A percentile compares a stretch with the other conserved stretches of the same genome.
These are phyloP conservation scores for Diplodia intermedia DNA, from an alignment of 2,329 filamentous ascomycete genomes.

Conservation along the genomic window DNA sequence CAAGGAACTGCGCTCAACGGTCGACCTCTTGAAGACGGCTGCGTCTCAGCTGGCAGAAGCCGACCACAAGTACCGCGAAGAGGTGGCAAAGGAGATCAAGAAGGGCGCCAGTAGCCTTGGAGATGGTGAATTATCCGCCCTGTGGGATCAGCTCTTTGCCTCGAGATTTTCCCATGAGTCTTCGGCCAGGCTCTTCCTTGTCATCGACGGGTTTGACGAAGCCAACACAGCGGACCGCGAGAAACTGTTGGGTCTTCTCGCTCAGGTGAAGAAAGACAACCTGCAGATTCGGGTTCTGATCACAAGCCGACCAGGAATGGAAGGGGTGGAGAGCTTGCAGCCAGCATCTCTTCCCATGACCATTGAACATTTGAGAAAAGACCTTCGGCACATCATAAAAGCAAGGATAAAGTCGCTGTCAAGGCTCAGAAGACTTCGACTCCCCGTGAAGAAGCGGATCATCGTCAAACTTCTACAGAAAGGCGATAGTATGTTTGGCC, in stretches of 20 bases:
- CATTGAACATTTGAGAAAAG: slow-evolving; percentile 41
- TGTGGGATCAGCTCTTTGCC: slow-evolving; percentile 38
- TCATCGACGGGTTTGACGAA: slow-evolving; percentile 48
- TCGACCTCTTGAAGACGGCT: slow-evolving; percentile 40
- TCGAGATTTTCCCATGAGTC: slow-evolving; percentile 36
- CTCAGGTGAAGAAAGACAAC: slow-evolving; percentile 38
- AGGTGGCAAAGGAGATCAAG: slow-evolving; percentile 36
- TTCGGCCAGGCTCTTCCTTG: slow-evolving; percentile 39
- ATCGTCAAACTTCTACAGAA: slow-evolving; percentile 40
- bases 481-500: slow-evolving; percentile 43
- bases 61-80: slow-evolving; percentile 42
- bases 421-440: slow-evolving; percentile 39
- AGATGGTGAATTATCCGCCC: slow-evolving; percentile 36
- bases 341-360: slow-evolving; percentile 36
- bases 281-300: slow-evolving; percentile 40
- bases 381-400: slow-evolving; percentile 42
- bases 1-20: slow-evolving; percentile 36
- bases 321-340: slow-evolving; percentile 29
- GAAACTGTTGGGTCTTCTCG: slow-evolving; percentile 38
- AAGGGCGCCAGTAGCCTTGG: slow-evolving; percentile 35
- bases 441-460: slow-evolving; percentile 42
- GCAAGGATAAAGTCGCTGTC: slow-evolving; percentile 39
- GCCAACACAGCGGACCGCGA: slow-evolving; percentile 34
- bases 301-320: slow-evolving; percentile 36
- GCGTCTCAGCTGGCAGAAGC: slow-evolving; percentile 45